Percentiles rank a stretch among this genome's conserved stretches.
phyloP scores from a whole-genome alignment of 2,329 filamentous ascomycete genomes.

The Xylariaceae sp. region DNA sequence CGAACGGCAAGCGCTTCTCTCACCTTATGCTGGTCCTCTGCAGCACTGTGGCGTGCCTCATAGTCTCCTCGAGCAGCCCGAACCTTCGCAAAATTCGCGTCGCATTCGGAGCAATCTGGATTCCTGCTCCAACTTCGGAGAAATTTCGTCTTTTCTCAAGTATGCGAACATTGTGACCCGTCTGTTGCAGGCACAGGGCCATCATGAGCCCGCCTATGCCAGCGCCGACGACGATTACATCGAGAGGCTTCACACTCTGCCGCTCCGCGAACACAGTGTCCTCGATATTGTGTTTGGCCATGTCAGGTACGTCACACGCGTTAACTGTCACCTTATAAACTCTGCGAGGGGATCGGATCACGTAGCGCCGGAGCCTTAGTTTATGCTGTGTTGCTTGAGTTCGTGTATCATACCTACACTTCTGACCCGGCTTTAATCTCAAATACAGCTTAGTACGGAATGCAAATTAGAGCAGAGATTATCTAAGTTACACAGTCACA shows the following conservation, averaged over 20 bases:
- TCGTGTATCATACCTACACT: too few relatives aligned
- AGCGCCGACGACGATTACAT: conserved; percentile 34
- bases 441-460: too few relatives aligned
- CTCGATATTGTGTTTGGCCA: conserved; percentile 5
- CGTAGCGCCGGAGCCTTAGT: too few relatives aligned
- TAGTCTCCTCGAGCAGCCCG: conserved; percentile 24
- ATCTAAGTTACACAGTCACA: too few relatives aligned
- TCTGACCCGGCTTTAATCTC: too few relatives aligned
- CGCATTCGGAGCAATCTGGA: conserved; percentile 36
- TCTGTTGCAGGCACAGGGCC: conserved; percentile 34
- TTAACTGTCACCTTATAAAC: background rate
- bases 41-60: conserved; percentile 19
- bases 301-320: background rate
- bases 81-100: conserved; percentile 29
- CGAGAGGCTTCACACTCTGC: conserved; percentile 12
- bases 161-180: conserved; percentile 20
- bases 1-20: background rate
- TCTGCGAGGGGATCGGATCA: background rate
- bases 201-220: conserved; percentile 40
- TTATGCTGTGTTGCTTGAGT: too few relatives aligned
- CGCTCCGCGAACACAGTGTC: conserved; percentile 9
- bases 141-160: conserved; percentile 33
- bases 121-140: conserved; percentile 37
- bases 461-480: too few relatives aligned
- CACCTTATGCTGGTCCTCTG: conserved; percentile 30